A percentile compares a stretch with the other conserved stretches of the same genome.
Evolutionary conservation across 2,329 filamentous ascomycete species (phyloP).

Genomic region (Leptographium flavum): DNA sequence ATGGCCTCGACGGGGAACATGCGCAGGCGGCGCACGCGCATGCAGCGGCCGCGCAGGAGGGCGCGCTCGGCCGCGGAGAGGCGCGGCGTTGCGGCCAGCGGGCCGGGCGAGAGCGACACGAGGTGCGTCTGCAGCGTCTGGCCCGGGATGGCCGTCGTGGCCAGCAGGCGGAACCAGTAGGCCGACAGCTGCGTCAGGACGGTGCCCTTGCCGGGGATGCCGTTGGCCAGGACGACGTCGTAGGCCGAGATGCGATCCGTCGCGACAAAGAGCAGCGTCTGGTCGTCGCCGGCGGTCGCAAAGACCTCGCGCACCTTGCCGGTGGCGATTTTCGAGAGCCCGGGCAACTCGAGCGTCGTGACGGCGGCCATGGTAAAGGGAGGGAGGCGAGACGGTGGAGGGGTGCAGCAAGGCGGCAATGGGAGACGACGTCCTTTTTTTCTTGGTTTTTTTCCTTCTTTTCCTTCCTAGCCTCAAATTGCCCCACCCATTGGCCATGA

Average conservation of each 20-base stretch:
- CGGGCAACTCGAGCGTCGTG: conserved; percentile 16
- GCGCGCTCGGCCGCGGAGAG: conserved; percentile 29
- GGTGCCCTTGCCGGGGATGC: conserved; percentile 37
- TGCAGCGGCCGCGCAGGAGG: conserved; percentile 49
- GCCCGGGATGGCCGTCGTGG: conserved; percentile 23
- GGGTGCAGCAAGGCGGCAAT: too few species aligned
- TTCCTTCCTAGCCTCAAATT: too few species aligned
- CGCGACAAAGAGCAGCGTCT: conserved; percentile 18
- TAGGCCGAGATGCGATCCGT: conserved; percentile 87
- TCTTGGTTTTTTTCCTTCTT: too few species aligned
- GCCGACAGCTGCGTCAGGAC: conserved; percentile 32
- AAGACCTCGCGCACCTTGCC: conserved; percentile 20
- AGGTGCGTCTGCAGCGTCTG: conserved; percentile 34
- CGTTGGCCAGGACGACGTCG: conserved; percentile 77
- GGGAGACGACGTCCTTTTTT: too few species aligned
- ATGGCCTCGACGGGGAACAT: conserved; percentile 73
- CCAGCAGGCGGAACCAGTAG: conserved; percentile 40
- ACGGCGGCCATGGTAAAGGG: conserved; percentile 13
- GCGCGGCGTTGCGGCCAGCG: conserved; percentile 8
- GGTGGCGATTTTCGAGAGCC: conserved; percentile 18
- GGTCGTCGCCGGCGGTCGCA: conserved; percentile 9
- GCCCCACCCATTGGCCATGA: too few species aligned
- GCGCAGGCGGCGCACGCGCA: conserved; percentile 61
- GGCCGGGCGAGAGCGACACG: conserved; percentile 27
- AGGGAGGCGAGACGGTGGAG: too few species aligned